Evolutionary conservation across 1,284 basidiomycete genomes (phyloP).

Genomic region (Psilocybe mexicana): DNA sequence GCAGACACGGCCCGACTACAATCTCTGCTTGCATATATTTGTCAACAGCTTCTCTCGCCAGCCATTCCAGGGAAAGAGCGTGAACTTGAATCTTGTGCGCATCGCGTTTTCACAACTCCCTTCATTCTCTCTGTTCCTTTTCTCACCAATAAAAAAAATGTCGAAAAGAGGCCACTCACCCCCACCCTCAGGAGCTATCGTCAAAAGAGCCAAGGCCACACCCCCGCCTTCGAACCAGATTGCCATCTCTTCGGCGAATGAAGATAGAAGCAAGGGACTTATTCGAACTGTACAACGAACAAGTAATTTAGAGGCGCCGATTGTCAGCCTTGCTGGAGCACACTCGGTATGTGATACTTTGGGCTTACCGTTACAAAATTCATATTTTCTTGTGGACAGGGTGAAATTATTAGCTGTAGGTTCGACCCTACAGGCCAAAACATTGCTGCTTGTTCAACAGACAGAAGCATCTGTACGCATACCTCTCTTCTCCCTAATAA

Average conservation of each 20-base stretch:
- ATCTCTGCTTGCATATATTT: not conserved
- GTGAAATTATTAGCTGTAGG: conserved; percentile 76
- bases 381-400: conserved; percentile 38
- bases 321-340: conserved; percentile 75
- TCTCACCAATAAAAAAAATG: conserved; percentile 41
- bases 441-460: conserved; percentile 80
- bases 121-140: too few species aligned
- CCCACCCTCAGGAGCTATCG: conserved; percentile 50
- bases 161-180: conserved; percentile 67
- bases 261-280: conserved; percentile 72
- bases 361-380: conserved; percentile 3
- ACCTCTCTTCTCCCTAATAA: not conserved
- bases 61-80: not conserved
- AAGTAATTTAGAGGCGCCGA: conserved; percentile 77
- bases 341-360: conserved; percentile 55
- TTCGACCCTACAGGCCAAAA: conserved; percentile 84
- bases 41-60: not conserved
- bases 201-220: conserved; percentile 64
- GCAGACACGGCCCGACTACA: not conserved
- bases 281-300: conserved; percentile 78
- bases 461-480: conserved; percentile 73
- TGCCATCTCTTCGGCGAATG: conserved; percentile 69
- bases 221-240: conserved; percentile 69
- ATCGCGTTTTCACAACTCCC: too few species aligned
- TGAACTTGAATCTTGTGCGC: not conserved